Conservation (phyloP, 2,329 filamentous ascomycete species). For the Penicillium digitatum region DNA sequence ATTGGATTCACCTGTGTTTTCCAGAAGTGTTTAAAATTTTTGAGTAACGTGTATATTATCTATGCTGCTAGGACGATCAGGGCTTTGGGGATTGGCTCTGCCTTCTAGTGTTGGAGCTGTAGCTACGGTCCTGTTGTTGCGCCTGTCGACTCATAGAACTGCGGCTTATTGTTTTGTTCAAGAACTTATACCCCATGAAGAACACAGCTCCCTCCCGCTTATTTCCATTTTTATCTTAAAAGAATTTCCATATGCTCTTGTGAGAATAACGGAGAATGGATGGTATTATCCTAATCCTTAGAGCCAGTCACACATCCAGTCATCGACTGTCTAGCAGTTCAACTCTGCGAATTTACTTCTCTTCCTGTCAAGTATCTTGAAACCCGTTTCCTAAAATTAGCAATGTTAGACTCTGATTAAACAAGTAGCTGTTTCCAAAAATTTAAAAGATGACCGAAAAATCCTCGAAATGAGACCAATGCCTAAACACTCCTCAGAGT, state of each 20-base stretch:
- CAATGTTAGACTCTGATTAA: background rate
- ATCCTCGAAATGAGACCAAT: background rate
- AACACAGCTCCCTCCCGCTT: background rate
- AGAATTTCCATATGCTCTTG: background rate
- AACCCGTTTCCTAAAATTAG: background rate
- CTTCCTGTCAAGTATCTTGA: background rate
- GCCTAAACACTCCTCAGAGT: too few relatives aligned
- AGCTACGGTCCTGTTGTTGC: slow-evolving; percentile 39
- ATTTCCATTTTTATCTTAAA: background rate
- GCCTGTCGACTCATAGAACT: slow-evolving; percentile 1
- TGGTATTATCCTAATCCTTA: background rate
- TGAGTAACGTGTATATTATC: slow-evolving; percentile 40
- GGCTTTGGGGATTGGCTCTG: slow-evolving; percentile 42
- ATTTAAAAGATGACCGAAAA: background rate
- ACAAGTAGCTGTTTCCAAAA: background rate
- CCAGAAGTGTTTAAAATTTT: slow-evolving; percentile 48
- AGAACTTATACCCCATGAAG: background rate
- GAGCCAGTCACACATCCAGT: too few relatives aligned
- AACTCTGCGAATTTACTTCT: background rate
- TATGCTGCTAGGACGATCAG: slow-evolving; percentile 46
- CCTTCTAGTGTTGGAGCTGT: slow-evolving; percentile 42
- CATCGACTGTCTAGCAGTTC: background rate
- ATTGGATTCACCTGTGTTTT: slow-evolving; percentile 48
- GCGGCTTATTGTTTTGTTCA: background rate
- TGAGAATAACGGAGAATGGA: background rate